Conservation (phyloP, 2,329 filamentous ascomycete genomes). For the Phialocephala sp. region DNA sequence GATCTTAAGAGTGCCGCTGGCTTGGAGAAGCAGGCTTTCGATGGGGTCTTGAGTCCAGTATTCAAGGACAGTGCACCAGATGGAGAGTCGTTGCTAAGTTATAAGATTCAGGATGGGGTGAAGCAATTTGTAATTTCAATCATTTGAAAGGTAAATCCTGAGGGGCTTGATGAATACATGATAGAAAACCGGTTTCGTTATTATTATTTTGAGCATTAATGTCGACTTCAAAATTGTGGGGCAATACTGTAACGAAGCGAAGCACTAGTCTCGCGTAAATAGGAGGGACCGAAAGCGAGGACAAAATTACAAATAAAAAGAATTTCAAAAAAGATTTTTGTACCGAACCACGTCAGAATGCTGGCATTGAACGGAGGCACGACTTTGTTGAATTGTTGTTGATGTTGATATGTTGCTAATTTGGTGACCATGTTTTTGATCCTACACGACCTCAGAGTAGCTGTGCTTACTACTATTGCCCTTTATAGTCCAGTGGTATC, state of each 20-base stretch:
- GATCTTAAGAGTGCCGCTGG: background rate
- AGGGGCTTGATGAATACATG: no score
- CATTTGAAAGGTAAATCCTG: background rate
- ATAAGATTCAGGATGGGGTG: background rate
- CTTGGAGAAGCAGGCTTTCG: background rate
- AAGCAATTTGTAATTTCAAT: background rate
- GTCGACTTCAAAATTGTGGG: background rate
- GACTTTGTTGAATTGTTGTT: background rate
- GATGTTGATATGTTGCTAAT: no score
- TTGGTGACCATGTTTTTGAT: no score
- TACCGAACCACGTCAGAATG: background rate
- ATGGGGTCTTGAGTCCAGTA: background rate
- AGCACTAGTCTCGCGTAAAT: background rate
- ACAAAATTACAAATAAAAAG: background rate
- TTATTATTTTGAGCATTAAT: no score
- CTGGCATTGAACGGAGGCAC: background rate
- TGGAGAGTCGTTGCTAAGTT: background rate
- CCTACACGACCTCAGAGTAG: no score
- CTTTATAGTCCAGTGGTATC: background rate
- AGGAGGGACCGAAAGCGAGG: background rate
- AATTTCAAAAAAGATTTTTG: background rate
- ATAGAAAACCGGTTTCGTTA: no score
- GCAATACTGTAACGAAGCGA: background rate
- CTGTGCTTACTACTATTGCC: no score
- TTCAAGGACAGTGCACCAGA: background rate